phyloP scores from a whole-genome alignment of 2,329 filamentous ascomycete genomes.

The Ophiocordyceps robertsii region DNA sequence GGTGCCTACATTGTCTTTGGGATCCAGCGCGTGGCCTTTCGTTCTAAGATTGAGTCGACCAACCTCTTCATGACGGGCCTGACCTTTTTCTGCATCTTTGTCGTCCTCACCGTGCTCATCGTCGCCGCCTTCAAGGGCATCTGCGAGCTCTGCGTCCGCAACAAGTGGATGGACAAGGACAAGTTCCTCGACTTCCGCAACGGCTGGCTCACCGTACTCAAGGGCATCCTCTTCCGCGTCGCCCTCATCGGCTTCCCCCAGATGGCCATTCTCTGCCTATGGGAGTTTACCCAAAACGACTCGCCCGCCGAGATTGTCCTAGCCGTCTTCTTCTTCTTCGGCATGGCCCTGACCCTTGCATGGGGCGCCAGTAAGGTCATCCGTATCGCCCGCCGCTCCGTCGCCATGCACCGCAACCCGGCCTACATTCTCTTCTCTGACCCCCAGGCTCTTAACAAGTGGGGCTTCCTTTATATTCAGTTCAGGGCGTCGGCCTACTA shows the following conservation, averaged over 20 bases:
- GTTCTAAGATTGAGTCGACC: conserved; percentile 63
- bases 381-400: conserved; percentile 74
- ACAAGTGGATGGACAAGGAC: conserved; percentile 67
- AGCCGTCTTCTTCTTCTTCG: conserved; percentile 78
- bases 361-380: conserved; percentile 90
- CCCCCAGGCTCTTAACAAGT: conserved; percentile 87
- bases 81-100: conserved; percentile 77
- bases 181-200: conserved; percentile 90
- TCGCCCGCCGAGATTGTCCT: conserved; percentile 77
- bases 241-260: conserved; percentile 85
- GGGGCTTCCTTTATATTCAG: conserved; percentile 95
- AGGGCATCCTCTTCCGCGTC: conserved; percentile 85
- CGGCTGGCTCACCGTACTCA: conserved; percentile 83
- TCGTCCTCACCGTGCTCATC: conserved; percentile 57
- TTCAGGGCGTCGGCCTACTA: conserved; percentile 94
- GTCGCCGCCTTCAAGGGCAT: conserved; percentile 70
- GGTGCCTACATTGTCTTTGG: conserved; percentile 57
- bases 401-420: conserved; percentile 86
- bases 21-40: conserved; percentile 77
- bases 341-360: conserved; percentile 60
- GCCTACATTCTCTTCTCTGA: conserved; percentile 96
- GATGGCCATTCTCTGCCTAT: conserved; percentile 79
- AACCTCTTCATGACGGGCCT: conserved; percentile 91
- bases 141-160: conserved; percentile 63
- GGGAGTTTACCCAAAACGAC: conserved; percentile 81